Evolutionary conservation across 208 protist genomes (phyloP).

Genomic region (Crithidia bombi): DNA sequence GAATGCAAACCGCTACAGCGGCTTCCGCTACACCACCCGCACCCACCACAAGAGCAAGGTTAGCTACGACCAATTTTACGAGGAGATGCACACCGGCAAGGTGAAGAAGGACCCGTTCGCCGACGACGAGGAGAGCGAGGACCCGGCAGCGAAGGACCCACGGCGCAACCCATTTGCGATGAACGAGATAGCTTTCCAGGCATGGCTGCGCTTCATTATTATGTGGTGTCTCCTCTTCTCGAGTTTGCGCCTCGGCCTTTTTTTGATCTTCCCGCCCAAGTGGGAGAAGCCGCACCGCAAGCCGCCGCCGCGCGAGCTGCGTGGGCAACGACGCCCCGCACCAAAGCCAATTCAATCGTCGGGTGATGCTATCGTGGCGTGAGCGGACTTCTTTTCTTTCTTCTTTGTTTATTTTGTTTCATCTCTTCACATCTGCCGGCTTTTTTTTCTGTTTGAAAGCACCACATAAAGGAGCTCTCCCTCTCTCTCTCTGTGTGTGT

Average conservation of each 20-base stretch:
- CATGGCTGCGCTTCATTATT: slow-evolving; percentile 89
- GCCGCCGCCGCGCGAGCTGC: slow-evolving; percentile 62
- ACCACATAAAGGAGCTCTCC: too few species aligned
- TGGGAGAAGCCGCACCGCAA: slow-evolving; percentile 74
- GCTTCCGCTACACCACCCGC: slow-evolving; percentile 89
- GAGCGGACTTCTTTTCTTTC: not conserved
- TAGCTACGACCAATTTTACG: slow-evolving; percentile 91
- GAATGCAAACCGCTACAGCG: slow-evolving; percentile 78
- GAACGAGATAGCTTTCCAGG: slow-evolving; percentile 84
- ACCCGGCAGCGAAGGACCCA: slow-evolving; percentile 51
- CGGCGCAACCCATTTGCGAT: slow-evolving; percentile 79
- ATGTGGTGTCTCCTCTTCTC: slow-evolving; percentile 84
- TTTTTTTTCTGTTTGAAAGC: not conserved
- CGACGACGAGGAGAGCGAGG: slow-evolving; percentile 73
- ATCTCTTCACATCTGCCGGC: not conserved
- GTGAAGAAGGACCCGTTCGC: slow-evolving; percentile 80
- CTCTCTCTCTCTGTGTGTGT: slow-evolving; percentile 1
- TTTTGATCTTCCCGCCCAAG: slow-evolving; percentile 84
- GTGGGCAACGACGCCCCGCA: slow-evolving; percentile 39
- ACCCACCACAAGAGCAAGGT: slow-evolving; percentile 80
- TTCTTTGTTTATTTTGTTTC: slow-evolving; percentile 1
- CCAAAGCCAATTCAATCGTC: slow-evolving; percentile 66
- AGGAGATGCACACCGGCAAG: slow-evolving; percentile 91
- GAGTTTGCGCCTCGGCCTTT: slow-evolving; percentile 65
- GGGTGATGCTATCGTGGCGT: slow-evolving; percentile 40